These are phyloP conservation scores for Backusella tarrabulga DNA, from an alignment of 192 early-diverging fungal species.

Conservation along the genomic window DNA sequence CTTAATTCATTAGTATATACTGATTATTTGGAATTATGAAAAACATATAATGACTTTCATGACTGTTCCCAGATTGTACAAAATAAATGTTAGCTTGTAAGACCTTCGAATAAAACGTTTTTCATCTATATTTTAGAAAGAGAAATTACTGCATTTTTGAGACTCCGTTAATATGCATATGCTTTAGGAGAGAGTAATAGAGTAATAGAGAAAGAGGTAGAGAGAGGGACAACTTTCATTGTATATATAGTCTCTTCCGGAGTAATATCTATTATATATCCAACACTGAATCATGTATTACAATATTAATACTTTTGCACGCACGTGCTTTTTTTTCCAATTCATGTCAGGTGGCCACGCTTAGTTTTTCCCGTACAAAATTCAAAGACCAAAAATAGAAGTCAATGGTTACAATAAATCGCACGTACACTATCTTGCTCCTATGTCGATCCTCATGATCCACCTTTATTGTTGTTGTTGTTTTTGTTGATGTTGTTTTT, in stretches of 20 bases:
- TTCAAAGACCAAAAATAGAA: neutral
- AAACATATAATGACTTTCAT: neutral
- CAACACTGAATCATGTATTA: neutral
- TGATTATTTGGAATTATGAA: neutral
- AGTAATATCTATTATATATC: neutral
- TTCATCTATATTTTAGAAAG: neutral
- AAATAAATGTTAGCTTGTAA: conserved; percentile 5
- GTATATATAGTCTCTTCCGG: neutral
- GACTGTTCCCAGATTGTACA: neutral
- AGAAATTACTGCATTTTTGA: neutral
- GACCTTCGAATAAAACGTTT: neutral
- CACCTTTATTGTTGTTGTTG: neutral
- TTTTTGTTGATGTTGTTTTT: neutral
- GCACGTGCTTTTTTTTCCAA: neutral
- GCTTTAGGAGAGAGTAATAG: neutral
- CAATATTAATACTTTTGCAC: neutral
- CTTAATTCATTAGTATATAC: neutral
- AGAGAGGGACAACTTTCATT: neutral
- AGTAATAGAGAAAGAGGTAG: too few relatives aligned
- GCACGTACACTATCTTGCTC: too few relatives aligned
- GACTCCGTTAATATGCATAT: neutral
- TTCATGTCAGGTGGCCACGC: neutral
- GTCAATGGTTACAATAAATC: neutral
- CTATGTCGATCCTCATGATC: too few relatives aligned
- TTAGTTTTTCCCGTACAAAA: neutral